Evolutionary conservation across 352 stramenopile species (phyloP), one percentile per base, ranked within the genome.

Genomic region (Phytophthora ramorum): DNA sequence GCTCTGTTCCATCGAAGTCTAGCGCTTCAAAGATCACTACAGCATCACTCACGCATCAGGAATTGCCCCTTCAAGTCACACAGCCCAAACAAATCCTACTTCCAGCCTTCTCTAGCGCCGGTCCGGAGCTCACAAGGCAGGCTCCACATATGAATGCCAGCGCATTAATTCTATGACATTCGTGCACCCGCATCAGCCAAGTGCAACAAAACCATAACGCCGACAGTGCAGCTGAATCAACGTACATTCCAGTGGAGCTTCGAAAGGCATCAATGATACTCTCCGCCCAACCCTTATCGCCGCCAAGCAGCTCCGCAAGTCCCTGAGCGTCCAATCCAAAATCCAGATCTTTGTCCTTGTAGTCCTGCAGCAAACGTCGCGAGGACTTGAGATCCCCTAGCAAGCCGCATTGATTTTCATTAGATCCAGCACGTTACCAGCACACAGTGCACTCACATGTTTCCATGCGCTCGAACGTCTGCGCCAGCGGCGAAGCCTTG

Each of bases 331-430:
- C 82, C 34, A 92, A 58, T 0, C 81, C 81, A 69, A 92, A 92
- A 52, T 90, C 80, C 61, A 92, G 44, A 45, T 92, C 84, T 51
- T 91, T 90, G 24, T 89, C 84, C 55, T 91, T 87, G 76, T 91
- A 92, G 30, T 86, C 80, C 20, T 76, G 61, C 4, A 92, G 55
- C 47, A 92, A 43, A 2, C 67, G 63, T 53, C 78, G 75, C 28
- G 79, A 75, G 1, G 51, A 50, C 53, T 89, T 90, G 41, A 88
- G 43, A 19, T 87, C 76, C 81, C 80, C 84, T 91, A 30, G 8
- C 9, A 22, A 17, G 17, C 13, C 24, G 8, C 40, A 46, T 2
- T 4, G 14, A 4, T 12, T 9, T 19, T 4, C 40, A 46, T 14
- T 46, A 46, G 9, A 46, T 1, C 40, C 30, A 22, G 28, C 8